Evolutionary conservation across 306 rosid genomes (phyloP).

Genomic region (Prinsepia uniflora): DNA sequence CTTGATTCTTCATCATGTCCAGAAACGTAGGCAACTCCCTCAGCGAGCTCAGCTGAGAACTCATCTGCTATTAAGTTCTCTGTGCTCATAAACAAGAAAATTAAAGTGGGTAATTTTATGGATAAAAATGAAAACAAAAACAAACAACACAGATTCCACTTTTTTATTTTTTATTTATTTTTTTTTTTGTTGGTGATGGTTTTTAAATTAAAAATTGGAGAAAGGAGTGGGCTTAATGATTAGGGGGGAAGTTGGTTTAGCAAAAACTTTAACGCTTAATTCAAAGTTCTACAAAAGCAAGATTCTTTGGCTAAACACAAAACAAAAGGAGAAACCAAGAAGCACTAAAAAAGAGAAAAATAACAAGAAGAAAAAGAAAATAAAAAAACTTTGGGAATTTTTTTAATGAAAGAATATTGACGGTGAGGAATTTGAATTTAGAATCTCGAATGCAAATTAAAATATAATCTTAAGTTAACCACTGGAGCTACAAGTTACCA

Average conservation of each 20-base stretch:
- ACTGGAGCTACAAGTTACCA: conserved; percentile 8
- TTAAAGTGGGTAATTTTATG: background rate
- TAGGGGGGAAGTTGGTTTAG: conserved; percentile 34
- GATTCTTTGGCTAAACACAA: conserved; percentile 44
- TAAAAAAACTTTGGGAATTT: background rate
- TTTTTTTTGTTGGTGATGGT: background rate
- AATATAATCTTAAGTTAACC: too few relatives aligned
- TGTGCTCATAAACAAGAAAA: conserved; percentile 22
- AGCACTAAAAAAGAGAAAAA: conserved; percentile 18
- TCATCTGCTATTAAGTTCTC: conserved; percentile 90
- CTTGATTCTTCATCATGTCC: conserved; percentile 92
- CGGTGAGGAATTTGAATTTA: too few relatives aligned
- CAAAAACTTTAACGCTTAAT: conserved; percentile 48
- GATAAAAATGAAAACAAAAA: background rate
- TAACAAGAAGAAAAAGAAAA: conserved; percentile 14
- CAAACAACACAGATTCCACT: background rate
- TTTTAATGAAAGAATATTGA: too few relatives aligned
- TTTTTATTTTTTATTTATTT: background rate
- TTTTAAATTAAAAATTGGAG: background rate
- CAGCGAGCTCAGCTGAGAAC: conserved; percentile 92
- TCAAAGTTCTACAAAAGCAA: conserved; percentile 50
- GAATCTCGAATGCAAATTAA: too few relatives aligned
- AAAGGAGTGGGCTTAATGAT: too few relatives aligned
- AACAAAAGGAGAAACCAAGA: conserved; percentile 18
- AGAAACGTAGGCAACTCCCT: conserved; percentile 83